Evolutionary conservation across 331 rosid species (phyloP).

Genomic region (Quercus lobata): DNA sequence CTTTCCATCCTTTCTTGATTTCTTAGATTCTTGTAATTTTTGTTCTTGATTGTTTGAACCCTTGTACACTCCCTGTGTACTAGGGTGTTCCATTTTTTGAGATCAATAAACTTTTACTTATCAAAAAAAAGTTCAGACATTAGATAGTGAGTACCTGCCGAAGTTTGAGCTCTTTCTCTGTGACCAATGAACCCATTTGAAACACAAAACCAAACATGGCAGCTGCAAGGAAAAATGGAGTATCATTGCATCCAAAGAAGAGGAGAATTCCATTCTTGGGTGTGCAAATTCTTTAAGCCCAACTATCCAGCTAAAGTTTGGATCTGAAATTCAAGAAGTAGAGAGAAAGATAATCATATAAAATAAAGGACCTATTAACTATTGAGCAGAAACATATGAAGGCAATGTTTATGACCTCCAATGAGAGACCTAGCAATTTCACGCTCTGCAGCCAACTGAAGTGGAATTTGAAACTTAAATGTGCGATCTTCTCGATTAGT

Average conservation of each 20-base stretch:
- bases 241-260: constrained; percentile 26
- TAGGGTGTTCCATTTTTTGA: too few relatives aligned
- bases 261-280: constrained; percentile 38
- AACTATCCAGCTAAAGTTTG: constrained; percentile 67
- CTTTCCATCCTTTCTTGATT: too few relatives aligned
- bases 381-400: too few relatives aligned
- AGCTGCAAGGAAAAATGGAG: constrained; percentile 63
- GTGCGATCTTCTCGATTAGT: constrained; percentile 58
- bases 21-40: too few relatives aligned
- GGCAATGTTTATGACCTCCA: constrained; percentile 45
- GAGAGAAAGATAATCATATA: not conserved
- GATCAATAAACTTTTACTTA: too few relatives aligned
- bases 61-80: too few relatives aligned
- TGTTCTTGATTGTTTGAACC: too few relatives aligned
- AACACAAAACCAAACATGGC: constrained; percentile 86
- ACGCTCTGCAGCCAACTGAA: constrained; percentile 87
- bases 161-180: constrained; percentile 88
- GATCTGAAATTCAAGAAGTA: constrained; percentile 33
- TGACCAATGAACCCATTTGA: constrained; percentile 65
- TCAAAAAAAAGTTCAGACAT: too few relatives aligned
- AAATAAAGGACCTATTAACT: not conserved
- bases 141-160: constrained; percentile 58
- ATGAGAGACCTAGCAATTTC: constrained; percentile 78
- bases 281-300: constrained; percentile 71
- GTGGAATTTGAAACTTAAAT: constrained; percentile 62